Base-by-base conservation (phyloP, 352 stramenopile genomes). In the Pseudoperonospora humuli region DNA sequence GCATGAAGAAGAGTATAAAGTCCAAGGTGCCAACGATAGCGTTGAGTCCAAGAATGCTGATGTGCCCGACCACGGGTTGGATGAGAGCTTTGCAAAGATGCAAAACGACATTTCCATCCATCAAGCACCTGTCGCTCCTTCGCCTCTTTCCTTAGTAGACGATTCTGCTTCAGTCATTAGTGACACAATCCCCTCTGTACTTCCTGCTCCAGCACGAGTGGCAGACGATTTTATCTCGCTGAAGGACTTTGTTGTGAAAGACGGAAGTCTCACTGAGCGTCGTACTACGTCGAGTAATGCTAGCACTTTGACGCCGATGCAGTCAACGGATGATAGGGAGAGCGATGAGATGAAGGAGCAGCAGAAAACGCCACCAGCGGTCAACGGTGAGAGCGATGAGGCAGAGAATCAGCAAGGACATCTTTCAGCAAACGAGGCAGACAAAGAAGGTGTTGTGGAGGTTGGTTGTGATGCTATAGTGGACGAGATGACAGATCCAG, bases 191-290 rank as follows among this genome's bases (percentile, higher is more conserved):
- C 25, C 28, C 4, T 23, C 25, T 17, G 14, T 33, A 29, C 20
- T 26, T 20, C 10, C 36, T 38, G 2, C 19, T 0, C 24, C 36
- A 18, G 10, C 34, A 28, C 15, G 35, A 29, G 27, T 40, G 9
- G 45, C 38, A 36, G 58, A 41, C 3, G 65, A 73, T 42, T 70
- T 80, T 29, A 77, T 81, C 43, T 69, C 69, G 15, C 61, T 81
- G 1, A 72, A 74, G 19, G 63, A 78, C 45, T 81, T 74, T 40
- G 38, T 70, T 14, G 52, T 67, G 13, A 50, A 76, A 32, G 49
- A 70, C 10, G 64, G 66, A 13, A 64, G 41, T 39, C 43, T 70
- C 25, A 43, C 44, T 17, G 50, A 56, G 34, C 60, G 29, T 9
- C 44, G 20, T 31, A 35, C 47, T 20, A 38, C 41, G 19, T 61